Conservation (phyloP, 2,329 filamentous ascomycete species). For the Xylaria sp. region DNA sequence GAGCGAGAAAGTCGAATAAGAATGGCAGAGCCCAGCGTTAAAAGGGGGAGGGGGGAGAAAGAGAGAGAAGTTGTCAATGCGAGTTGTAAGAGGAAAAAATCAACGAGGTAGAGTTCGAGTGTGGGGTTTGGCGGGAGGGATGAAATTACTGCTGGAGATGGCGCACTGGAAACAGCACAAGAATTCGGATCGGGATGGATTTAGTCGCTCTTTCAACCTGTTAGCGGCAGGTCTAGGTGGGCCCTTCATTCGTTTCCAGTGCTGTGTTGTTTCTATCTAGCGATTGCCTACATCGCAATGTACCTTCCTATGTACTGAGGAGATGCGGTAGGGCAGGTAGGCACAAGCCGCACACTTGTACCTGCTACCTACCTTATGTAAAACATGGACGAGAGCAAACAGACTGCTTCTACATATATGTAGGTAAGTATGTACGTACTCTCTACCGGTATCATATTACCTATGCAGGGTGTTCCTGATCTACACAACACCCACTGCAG, state of each 20-base stretch:
- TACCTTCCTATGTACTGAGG: constrained; percentile 1
- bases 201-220: constrained; percentile 44
- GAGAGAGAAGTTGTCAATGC: neutral
- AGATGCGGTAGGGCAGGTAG: too few relatives aligned
- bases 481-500: too few relatives aligned
- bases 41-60: constrained; percentile 15
- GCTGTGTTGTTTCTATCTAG: neutral
- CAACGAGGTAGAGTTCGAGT: constrained; percentile 25
- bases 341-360: neutral
- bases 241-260: constrained; percentile 12
- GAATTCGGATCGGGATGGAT: constrained; percentile 43
- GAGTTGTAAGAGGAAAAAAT: constrained; percentile 28
- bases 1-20: neutral
- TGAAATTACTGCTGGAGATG: constrained; percentile 44
- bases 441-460: too few relatives aligned
- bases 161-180: constrained; percentile 45
- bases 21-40: neutral
- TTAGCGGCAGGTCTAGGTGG: constrained; percentile 38
- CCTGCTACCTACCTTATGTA: too few relatives aligned
- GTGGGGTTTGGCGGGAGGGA: constrained; percentile 26
- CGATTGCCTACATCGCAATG: too few relatives aligned
- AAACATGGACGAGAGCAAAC: neutral
- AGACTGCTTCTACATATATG: too few relatives aligned
- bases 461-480: too few relatives aligned
- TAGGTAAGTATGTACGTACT: too few relatives aligned